These are phyloP conservation scores for Mycena venus DNA, from an alignment of 768 basidiomycete species.

Conservation along the genomic window DNA sequence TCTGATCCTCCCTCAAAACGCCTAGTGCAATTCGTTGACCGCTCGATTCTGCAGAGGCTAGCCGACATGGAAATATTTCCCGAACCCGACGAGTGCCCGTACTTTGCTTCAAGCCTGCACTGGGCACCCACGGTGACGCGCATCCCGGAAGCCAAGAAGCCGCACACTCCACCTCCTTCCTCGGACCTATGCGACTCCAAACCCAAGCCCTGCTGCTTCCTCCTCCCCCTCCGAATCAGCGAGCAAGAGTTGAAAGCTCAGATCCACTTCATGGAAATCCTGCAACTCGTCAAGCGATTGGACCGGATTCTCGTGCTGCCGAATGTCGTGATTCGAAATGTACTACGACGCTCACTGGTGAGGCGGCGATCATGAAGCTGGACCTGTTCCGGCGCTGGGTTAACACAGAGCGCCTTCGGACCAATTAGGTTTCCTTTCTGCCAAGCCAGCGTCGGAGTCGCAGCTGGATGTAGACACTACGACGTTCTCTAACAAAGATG, in stretches of 20 bases:
- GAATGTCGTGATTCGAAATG: constrained; percentile 65
- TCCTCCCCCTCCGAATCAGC: constrained; percentile 62
- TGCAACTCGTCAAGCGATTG: constrained; percentile 60
- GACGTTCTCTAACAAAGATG: constrained; percentile 19
- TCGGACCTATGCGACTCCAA: neutral
- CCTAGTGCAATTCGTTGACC: constrained; percentile 38
- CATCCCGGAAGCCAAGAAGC: constrained; percentile 42
- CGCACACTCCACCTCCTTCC: neutral
- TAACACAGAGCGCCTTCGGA: constrained; percentile 44
- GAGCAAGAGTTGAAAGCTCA: constrained; percentile 74
- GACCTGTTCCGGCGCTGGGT: constrained; percentile 57
- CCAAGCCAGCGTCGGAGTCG: constrained; percentile 27
- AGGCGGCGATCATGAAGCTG: constrained; percentile 45
- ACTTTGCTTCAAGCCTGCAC: constrained; percentile 20
- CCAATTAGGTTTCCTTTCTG: constrained; percentile 54
- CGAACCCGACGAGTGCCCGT: constrained; percentile 32
- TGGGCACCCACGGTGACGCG: constrained; percentile 53
- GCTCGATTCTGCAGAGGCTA: constrained; percentile 42
- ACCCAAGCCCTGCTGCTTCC: constrained; percentile 54
- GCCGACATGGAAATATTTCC: constrained; percentile 36
- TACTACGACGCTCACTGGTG: constrained; percentile 59
- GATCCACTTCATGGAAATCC: constrained; percentile 66
- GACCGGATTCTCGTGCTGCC: constrained; percentile 73
- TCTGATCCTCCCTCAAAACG: neutral
- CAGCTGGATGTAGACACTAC: neutral